phyloP scores from a whole-genome alignment of 163 green algal species.

The Botryococcus braunii region DNA sequence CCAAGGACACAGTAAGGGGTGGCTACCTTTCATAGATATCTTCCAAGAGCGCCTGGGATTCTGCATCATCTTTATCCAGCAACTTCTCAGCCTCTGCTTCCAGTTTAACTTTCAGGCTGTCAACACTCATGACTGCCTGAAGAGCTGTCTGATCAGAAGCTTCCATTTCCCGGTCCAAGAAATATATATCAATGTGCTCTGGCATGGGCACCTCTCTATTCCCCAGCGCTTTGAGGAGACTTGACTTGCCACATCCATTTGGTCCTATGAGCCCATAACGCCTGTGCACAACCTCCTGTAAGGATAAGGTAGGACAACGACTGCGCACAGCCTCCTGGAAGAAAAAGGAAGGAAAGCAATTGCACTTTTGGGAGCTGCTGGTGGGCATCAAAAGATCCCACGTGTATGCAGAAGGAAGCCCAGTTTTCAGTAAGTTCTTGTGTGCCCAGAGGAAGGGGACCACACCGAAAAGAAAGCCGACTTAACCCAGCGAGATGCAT shows the following conservation, averaged over 20 bases:
- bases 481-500: too few relatives aligned
- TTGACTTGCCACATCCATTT: constrained; percentile 92
- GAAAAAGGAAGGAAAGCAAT: neutral
- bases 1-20: too few relatives aligned
- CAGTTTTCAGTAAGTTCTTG: too few relatives aligned
- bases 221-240: constrained; percentile 76
- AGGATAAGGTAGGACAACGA: too few relatives aligned
- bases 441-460: too few relatives aligned
- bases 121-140: constrained; percentile 75
- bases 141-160: constrained; percentile 67
- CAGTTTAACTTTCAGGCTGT: constrained; percentile 64
- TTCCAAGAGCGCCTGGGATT: constrained; percentile 59
- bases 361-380: too few relatives aligned
- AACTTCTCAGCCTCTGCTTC: constrained; percentile 69
- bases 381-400: too few relatives aligned
- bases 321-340: neutral
- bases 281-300: too few relatives aligned
- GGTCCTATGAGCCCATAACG: constrained; percentile 91
- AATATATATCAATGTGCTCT: constrained; percentile 89
- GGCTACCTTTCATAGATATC: constrained; percentile 72
- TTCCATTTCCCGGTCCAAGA: constrained; percentile 76
- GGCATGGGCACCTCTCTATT: constrained; percentile 81
- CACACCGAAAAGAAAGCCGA: too few relatives aligned
- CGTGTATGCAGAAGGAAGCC: too few relatives aligned
- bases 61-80: constrained; percentile 51